phyloP scores from a whole-genome alignment of 108 stramenopile genomes.

The Skeletonema tropicum region DNA sequence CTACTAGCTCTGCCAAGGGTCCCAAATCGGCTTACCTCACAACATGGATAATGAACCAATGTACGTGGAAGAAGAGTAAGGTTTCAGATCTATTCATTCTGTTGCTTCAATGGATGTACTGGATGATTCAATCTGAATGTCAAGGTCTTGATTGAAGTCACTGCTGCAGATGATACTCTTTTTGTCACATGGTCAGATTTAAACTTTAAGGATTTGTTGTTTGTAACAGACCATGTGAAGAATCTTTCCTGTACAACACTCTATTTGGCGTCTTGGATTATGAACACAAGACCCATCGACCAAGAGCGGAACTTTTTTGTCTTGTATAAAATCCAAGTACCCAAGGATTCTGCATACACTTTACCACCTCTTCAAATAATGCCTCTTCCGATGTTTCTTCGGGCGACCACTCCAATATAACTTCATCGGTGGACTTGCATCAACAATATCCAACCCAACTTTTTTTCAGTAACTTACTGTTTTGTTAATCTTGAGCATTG shows the following conservation, averaged over 20 bases:
- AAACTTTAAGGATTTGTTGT: not conserved
- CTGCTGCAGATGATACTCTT: no score
- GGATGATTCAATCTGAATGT: no score
- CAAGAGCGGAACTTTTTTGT: conserved; percentile 88
- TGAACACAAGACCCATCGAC: conserved; percentile 93
- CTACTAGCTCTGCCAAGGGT: no score
- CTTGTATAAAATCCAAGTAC: conserved; percentile 83
- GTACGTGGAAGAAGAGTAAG: no score
- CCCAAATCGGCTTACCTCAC: no score
- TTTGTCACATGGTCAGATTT: not conserved
- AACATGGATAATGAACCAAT: no score
- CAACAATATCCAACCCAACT: conserved; percentile 95
- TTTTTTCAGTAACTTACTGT: conserved; percentile 71
- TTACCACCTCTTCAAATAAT: conserved; percentile 82
- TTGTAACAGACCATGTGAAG: not conserved
- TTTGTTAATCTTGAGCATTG: conserved; percentile 97
- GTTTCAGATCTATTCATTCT: no score
- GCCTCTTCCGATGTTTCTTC: conserved; percentile 96
- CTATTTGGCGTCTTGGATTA: conserved; percentile 97
- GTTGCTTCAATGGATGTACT: no score
- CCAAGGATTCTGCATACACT: conserved; percentile 97
- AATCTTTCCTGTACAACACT: not conserved
- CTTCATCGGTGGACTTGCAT: conserved; percentile 99
- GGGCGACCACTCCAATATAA: conserved; percentile 99
- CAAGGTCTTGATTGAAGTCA: no score